phyloP scores from a whole-genome alignment of 805 yeast species.

The Wickerhamomyces subpelliculosus region DNA sequence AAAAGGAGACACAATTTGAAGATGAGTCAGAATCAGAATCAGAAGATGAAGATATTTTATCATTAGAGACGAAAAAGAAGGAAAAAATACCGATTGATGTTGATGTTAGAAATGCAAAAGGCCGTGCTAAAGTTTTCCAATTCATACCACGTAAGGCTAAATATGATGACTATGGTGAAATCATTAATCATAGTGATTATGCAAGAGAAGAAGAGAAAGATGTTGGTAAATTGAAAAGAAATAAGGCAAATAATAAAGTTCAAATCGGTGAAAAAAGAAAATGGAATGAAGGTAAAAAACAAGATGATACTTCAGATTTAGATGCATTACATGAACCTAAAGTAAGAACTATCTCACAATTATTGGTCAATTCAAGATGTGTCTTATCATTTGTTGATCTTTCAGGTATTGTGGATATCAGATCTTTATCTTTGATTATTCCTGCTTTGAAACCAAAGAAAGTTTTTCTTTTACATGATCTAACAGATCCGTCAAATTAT shows the following conservation, averaged over 20 bases:
- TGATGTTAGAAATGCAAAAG: slow-evolving; percentile 23
- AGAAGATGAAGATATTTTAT: slow-evolving; percentile 11
- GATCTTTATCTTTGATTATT: slow-evolving; percentile 73
- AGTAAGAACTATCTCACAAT: slow-evolving; percentile 28
- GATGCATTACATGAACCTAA: slow-evolving; percentile 50
- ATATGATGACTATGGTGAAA: slow-evolving; percentile 83
- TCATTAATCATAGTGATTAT: slow-evolving; percentile 61
- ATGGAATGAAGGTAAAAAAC: slow-evolving; percentile 33
- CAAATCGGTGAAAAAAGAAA: slow-evolving; percentile 28
- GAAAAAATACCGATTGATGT: slow-evolving; percentile 27
- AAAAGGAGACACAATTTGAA: slow-evolving; percentile 19
- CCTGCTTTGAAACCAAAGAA: slow-evolving; percentile 75
- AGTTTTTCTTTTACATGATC: slow-evolving; percentile 50
- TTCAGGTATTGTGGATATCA: slow-evolving; percentile 74
- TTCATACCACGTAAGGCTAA: slow-evolving; percentile 50
- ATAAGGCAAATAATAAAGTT: slow-evolving; percentile 19
- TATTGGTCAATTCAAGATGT: slow-evolving; percentile 51
- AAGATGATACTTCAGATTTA: slow-evolving; percentile 44
- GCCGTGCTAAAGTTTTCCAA: slow-evolving; percentile 64
- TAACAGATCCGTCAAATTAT: slow-evolving; percentile 19
- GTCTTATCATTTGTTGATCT: slow-evolving; percentile 72
- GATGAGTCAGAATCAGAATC: slow-evolving; percentile 2
- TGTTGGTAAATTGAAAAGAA: slow-evolving; percentile 22
- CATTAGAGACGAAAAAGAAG: slow-evolving; percentile 26
- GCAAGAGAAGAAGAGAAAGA: slow-evolving; percentile 43